Conservation (phyloP, 805 yeast genomes). For the Lachancea quebecensis region DNA sequence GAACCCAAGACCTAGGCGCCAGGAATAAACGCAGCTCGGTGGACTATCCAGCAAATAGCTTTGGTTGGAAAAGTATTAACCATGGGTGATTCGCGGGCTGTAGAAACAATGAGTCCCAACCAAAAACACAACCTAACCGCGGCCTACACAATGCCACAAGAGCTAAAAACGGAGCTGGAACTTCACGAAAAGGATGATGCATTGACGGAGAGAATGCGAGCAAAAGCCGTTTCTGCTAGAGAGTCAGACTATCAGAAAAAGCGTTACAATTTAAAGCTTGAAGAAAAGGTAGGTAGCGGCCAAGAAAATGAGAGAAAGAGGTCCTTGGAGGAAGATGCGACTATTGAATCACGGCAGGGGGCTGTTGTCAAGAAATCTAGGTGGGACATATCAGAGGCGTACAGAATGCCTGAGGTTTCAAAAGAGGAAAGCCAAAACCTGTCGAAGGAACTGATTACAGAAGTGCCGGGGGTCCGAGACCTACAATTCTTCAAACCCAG, state of each 20-base stretch:
- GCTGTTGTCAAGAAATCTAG: slow-evolving; percentile 20
- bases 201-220: slow-evolving; percentile 20
- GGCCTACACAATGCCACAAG: slow-evolving; percentile 36
- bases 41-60: background rate
- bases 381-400: slow-evolving; percentile 36
- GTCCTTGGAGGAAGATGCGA: slow-evolving; percentile 10
- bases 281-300: slow-evolving; percentile 33
- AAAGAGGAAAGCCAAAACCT: slow-evolving; percentile 24
- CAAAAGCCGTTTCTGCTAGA: slow-evolving; percentile 29
- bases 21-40: background rate
- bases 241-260: slow-evolving; percentile 45
- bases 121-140: slow-evolving; percentile 29
- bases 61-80: background rate
- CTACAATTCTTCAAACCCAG: slow-evolving; percentile 62
- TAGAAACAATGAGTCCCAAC: background rate
- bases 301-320: slow-evolving; percentile 11
- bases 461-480: slow-evolving; percentile 59
- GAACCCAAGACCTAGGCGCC: too few species aligned
- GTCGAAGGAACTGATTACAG: slow-evolving; percentile 39
- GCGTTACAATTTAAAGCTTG: slow-evolving; percentile 29
- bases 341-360: background rate
- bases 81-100: slow-evolving; percentile 2
- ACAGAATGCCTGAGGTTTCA: slow-evolving; percentile 47
- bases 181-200: slow-evolving; percentile 22
- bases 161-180: slow-evolving; percentile 25